A percentile compares a stretch with the other conserved stretches of the same genome.
phyloP scores from a whole-genome alignment of 202 grass and related monocot species.

The Dendrocalamus latiflorus region DNA sequence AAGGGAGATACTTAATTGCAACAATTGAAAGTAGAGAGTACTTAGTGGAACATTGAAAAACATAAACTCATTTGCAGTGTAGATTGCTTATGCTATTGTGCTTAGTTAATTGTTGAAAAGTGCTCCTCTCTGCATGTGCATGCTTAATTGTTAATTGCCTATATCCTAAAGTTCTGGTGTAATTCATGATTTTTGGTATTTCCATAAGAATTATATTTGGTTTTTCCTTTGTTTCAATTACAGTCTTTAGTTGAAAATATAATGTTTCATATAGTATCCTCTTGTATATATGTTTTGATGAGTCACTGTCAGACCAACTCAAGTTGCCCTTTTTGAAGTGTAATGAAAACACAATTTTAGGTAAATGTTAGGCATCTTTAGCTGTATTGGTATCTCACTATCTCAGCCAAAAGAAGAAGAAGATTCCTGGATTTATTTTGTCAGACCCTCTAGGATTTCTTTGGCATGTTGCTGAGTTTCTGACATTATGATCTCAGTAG shows the following conservation, averaged over 20 bases:
- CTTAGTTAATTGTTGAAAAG: background rate
- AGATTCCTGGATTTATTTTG: background rate
- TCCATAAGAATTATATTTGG: background rate
- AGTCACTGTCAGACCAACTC: too few relatives aligned
- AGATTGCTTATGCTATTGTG: background rate
- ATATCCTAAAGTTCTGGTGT: background rate
- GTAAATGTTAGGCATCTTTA: too few relatives aligned
- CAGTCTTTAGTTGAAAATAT: background rate
- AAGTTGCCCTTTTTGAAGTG: too few relatives aligned
- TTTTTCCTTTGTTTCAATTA: background rate
- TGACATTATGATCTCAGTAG: background rate
- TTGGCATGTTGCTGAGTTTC: constrained; percentile 4
- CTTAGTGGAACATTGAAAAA: background rate
- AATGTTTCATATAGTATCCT: background rate
- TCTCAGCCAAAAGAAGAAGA: background rate
- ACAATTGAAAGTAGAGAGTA: background rate
- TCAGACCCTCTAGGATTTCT: constrained; percentile 14
- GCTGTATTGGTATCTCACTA: background rate
- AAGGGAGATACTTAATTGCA: background rate
- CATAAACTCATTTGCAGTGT: background rate
- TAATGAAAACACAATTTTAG: too few relatives aligned
- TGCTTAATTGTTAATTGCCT: background rate
- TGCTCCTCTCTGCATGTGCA: background rate
- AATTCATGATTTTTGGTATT: constrained; percentile 3
- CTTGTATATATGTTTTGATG: background rate